Evolutionary conservation across 345 rosid species (phyloP).

Genomic region (Turritis glabra): DNA sequence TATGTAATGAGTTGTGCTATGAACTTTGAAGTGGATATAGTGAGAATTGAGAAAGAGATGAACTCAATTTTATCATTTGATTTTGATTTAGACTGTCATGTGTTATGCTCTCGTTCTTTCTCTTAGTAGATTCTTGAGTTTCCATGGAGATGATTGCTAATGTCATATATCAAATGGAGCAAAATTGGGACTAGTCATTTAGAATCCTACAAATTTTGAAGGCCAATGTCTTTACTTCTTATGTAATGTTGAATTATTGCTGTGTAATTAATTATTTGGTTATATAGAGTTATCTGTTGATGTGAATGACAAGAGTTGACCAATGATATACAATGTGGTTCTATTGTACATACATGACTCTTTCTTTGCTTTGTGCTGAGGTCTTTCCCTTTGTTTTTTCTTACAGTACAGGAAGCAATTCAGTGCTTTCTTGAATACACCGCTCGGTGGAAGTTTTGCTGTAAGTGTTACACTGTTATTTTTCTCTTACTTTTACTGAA

Average conservation of each 20-base stretch:
- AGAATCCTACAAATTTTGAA: background rate
- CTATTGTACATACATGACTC: background rate
- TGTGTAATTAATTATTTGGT: background rate
- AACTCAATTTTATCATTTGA: background rate
- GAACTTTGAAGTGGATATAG: background rate
- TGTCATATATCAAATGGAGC: background rate
- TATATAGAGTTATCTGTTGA: background rate
- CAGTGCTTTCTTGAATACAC: slow-evolving; percentile 66
- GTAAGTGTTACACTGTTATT: slow-evolving; percentile 48
- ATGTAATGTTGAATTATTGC: background rate
- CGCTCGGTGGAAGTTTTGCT: slow-evolving; percentile 72
- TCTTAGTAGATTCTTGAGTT: background rate
- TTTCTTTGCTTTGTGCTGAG: slow-evolving; percentile 23
- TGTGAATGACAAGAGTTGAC: background rate
- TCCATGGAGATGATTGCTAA: background rate
- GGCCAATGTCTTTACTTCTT: background rate
- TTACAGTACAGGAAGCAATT: slow-evolving; percentile 91
- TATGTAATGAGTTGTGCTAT: background rate
- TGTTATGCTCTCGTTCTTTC: background rate
- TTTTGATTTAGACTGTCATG: background rate
- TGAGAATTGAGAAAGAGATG: slow-evolving; percentile 15
- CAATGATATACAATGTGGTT: background rate
- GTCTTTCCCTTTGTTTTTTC: background rate
- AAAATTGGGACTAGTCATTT: background rate
- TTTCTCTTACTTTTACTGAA: background rate